Conservation (phyloP, 1,284 basidiomycete species). For the Apiotrichum domesticum region DNA sequence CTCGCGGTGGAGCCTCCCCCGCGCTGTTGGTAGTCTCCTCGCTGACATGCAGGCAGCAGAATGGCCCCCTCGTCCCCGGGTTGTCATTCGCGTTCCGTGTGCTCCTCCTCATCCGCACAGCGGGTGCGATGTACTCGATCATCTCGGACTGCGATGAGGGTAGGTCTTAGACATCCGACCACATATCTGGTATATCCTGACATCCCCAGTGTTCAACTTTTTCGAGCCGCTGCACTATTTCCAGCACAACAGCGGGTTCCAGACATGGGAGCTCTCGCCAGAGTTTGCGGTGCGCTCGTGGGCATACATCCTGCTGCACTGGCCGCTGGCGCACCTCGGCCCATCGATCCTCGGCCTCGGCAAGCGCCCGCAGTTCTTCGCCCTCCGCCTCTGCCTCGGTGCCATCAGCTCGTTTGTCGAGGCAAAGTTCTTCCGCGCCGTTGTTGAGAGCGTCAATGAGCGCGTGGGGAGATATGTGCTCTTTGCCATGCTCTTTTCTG, state of each 20-base stretch:
- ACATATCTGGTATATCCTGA: too few relatives aligned
- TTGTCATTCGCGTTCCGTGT: constrained; percentile 77
- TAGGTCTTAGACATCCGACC: constrained; percentile 38
- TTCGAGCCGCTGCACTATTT: constrained; percentile 96
- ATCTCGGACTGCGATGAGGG: constrained; percentile 97
- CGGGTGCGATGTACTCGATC: constrained; percentile 91
- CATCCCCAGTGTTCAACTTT: constrained; percentile 83
- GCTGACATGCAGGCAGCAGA: constrained; percentile 22
- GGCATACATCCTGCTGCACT: constrained; percentile 80
- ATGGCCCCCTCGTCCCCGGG: constrained; percentile 69
- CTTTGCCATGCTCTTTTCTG: constrained; percentile 73
- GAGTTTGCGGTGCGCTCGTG: constrained; percentile 85
- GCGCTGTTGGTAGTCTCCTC: neutral
- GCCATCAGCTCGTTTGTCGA: constrained; percentile 71
- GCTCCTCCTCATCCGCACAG: constrained; percentile 71
- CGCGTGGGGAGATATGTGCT: constrained; percentile 86
- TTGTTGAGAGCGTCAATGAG: constrained; percentile 76
- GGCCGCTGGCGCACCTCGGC: constrained; percentile 42
- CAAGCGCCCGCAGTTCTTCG: constrained; percentile 62
- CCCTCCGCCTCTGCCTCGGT: constrained; percentile 72
- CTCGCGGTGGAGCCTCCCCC: too few relatives aligned
- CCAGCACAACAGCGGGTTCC: constrained; percentile 75
- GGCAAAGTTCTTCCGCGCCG: constrained; percentile 74
- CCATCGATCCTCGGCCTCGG: constrained; percentile 43
- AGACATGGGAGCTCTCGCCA: constrained; percentile 97